Base-by-base conservation (phyloP, 345 rosid genomes). In the Citrus trifoliata region DNA sequence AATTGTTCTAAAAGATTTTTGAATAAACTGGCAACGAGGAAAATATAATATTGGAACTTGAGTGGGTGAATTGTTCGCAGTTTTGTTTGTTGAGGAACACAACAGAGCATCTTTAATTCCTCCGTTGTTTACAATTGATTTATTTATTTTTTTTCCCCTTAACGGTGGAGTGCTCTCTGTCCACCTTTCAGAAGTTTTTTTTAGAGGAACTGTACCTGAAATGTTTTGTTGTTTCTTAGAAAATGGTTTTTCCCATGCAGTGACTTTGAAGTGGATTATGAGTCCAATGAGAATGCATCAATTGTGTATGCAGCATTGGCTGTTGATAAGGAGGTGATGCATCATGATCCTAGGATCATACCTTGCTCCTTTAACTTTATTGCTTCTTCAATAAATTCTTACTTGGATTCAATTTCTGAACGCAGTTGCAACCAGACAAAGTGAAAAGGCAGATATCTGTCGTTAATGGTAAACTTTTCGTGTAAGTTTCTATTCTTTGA, bases 351-450 rank as follows among this genome's bases (percentile, higher is more conserved):
- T 58, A n/a, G 14, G 68, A 62, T 18, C 25, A 8, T 28, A 24
- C 35, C 61, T 78, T 67, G 30, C 56, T 75, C 25, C 25, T 2
- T 21, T 53, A 21, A 66, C 48, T 74, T 42, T 66, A n/a, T 75
- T 71, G 25, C 48, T 33, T 46, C 22, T 62, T 66, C 32, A 51
- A 51, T 14, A 51, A 51, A 51, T 51, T 19, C 70, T 68, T 8
- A 77, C 56, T 70, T 53, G 30, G 21, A 24, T 76, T 75, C 62
- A 18, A 0, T 65, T 40, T 81, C 22, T 24, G 32, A 58, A 48
- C 87, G 84, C 93, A 96, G 99, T 83, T 96, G 95, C 98, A 96
- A 78, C 99, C 93, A 67, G 99, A 96, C 73, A 96, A 91, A 81
- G 99, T 96, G 80, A 93, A 78, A 81, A 84, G 95, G 84, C 76